Conservation (phyloP, 257 asterid species). For the Gentiana straminea region DNA sequence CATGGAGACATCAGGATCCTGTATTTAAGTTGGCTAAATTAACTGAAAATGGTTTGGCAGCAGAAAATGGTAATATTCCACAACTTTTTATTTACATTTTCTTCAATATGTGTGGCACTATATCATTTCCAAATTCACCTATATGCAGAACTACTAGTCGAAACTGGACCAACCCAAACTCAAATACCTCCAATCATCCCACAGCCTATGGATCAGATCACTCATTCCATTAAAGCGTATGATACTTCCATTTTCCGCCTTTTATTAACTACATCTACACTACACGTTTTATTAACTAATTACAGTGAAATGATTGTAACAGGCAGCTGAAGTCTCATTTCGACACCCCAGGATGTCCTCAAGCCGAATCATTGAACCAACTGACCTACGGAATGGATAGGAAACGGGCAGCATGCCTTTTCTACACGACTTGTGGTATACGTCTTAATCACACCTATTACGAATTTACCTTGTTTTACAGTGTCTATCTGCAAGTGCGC, state of each 20-base stretch:
- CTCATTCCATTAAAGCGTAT: conserved; percentile 60
- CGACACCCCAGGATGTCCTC: conserved; percentile 61
- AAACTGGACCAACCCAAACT: conserved; percentile 89
- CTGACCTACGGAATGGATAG: conserved; percentile 57
- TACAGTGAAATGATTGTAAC: conserved; percentile 12
- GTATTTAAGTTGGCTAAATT: conserved; percentile 25
- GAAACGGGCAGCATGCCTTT: conserved; percentile 71
- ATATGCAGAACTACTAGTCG: conserved; percentile 59
- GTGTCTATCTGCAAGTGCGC: too few species aligned
- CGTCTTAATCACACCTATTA: not conserved
- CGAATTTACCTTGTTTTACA: too few species aligned
- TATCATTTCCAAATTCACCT: not conserved
- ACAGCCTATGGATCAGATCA: conserved; percentile 57
- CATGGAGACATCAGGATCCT: conserved; percentile 47
- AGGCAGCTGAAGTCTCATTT: conserved; percentile 92
- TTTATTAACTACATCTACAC: too few species aligned
- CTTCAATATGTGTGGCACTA: not conserved
- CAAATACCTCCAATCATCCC: conserved; percentile 28
- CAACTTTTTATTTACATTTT: not conserved
- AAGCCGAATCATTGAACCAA: conserved; percentile 55
- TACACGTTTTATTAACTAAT: not conserved
- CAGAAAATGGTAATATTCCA: conserved; percentile 31
- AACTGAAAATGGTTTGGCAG: conserved; percentile 32
- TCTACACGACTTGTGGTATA: conserved; percentile 78
- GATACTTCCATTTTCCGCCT: too few species aligned